Conservation (phyloP, 2,329 filamentous ascomycete species). For the Trichophaea hybrida region DNA sequence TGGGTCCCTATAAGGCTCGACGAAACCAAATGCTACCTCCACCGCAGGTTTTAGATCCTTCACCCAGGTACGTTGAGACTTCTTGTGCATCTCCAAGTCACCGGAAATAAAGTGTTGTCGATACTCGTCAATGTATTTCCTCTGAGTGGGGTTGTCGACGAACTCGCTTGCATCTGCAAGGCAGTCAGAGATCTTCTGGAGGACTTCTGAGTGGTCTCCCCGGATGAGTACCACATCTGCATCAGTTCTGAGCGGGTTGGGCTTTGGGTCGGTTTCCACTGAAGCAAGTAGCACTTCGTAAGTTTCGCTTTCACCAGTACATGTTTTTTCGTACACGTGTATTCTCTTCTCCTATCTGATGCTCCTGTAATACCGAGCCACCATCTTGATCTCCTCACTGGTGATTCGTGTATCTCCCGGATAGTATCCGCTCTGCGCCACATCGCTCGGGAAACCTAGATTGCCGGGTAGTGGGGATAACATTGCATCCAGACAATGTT, state of each 20-base stretch:
- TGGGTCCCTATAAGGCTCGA: too few relatives aligned
- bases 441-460: slow-evolving; percentile 53
- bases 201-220: slow-evolving; percentile 58
- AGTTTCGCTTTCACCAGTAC: too few relatives aligned
- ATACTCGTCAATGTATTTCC: slow-evolving; percentile 59
- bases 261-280: slow-evolving; percentile 31
- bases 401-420: slow-evolving; percentile 59
- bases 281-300: slow-evolving; percentile 31
- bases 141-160: slow-evolving; percentile 60
- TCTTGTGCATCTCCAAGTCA: slow-evolving; percentile 61
- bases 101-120: slow-evolving; percentile 59
- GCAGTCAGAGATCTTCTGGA: slow-evolving; percentile 52
- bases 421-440: slow-evolving; percentile 69
- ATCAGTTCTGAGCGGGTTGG: slow-evolving; percentile 47
- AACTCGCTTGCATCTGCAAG: slow-evolving; percentile 54
- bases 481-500: slow-evolving; percentile 56
- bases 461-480: slow-evolving; percentile 44
- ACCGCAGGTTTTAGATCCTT: slow-evolving; percentile 66
- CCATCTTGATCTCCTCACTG: slow-evolving; percentile 55
- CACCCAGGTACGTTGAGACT: slow-evolving; percentile 68
- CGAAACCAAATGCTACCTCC: slow-evolving; percentile 63
- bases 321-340: slow-evolving; percentile 42
- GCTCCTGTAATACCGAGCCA: slow-evolving; percentile 57
- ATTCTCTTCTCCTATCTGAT: slow-evolving; percentile 58
- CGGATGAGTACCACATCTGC: slow-evolving; percentile 43